Percentiles rank a stretch among this genome's conserved stretches.
phyloP scores from a whole-genome alignment of 352 stramenopile genomes.

The Globisporangium yorkense region DNA sequence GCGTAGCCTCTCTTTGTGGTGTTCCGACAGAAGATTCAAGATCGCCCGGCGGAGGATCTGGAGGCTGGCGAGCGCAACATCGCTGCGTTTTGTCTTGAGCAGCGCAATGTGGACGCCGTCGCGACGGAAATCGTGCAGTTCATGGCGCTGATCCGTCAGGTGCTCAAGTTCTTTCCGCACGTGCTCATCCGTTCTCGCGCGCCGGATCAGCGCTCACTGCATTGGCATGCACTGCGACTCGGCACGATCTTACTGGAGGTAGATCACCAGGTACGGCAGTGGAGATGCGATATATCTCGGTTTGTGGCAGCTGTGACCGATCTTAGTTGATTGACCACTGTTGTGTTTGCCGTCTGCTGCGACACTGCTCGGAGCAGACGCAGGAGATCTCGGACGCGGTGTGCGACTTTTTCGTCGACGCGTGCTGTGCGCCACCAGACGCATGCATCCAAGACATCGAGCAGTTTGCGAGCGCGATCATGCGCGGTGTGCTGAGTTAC shows the following conservation, averaged over 20 bases:
- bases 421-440: constrained; percentile 31
- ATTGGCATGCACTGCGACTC: constrained; percentile 38
- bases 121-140: constrained; percentile 48
- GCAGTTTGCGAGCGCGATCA: constrained; percentile 30
- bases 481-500: constrained; percentile 42
- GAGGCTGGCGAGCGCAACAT: constrained; percentile 21
- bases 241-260: constrained; percentile 40
- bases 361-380: constrained; percentile 12
- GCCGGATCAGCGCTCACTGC: constrained; percentile 23
- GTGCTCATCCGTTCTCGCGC: constrained; percentile 19
- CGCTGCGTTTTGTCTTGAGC: constrained; percentile 25
- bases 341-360: too few species aligned
- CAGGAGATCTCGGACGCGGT: constrained; percentile 62
- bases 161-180: constrained; percentile 39
- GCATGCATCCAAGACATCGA: constrained; percentile 26
- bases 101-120: constrained; percentile 30
- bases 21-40: constrained; percentile 40
- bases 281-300: neutral
- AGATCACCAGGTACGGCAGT: constrained; percentile 44
- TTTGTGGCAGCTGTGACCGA: neutral
- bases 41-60: constrained; percentile 16
- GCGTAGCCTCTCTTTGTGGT: constrained; percentile 25
- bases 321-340: neutral
- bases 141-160: constrained; percentile 30
- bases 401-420: constrained; percentile 56